A percentile compares a stretch with the other conserved stretches of the same genome.
phyloP scores from a whole-genome alignment of 73 alveolate genomes.

The Blepharisma stoltei region DNA sequence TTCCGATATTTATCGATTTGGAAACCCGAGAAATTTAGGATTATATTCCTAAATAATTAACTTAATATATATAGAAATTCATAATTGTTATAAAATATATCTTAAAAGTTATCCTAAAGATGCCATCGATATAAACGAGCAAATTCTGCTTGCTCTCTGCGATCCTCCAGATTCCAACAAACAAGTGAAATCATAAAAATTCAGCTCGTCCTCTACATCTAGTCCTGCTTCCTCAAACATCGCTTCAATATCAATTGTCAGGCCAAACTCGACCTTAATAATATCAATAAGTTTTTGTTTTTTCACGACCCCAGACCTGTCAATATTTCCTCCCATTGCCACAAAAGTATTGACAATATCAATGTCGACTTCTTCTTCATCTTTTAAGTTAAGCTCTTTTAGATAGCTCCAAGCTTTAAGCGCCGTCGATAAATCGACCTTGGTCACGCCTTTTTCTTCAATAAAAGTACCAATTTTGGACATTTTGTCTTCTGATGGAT shows the following conservation, averaged over 20 bases:
- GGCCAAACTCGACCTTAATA: neutral
- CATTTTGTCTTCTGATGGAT: neutral
- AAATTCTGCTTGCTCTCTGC: neutral
- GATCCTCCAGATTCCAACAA: constrained; percentile 18
- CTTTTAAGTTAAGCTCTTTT: constrained; percentile 4
- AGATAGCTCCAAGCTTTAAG: neutral
- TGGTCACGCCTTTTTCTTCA: neutral
- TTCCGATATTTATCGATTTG: too few species aligned
- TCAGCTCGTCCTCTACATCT: neutral
- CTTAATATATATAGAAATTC: too few species aligned
- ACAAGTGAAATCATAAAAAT: neutral
- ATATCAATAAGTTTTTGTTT: constrained; percentile 10
- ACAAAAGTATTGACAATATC: constrained; percentile 3
- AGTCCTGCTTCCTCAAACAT: constrained; percentile 12
- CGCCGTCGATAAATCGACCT: neutral
- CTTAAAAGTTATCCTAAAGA: neutral
- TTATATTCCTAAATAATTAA: too few species aligned
- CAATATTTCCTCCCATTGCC: constrained; percentile 10
- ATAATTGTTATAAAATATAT: too few species aligned
- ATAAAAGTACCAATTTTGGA: neutral
- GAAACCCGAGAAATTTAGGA: too few species aligned
- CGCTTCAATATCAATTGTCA: constrained; percentile 6
- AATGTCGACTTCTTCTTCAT: constrained; percentile 10
- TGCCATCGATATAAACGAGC: neutral
- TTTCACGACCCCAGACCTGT: constrained; percentile 7